Evolutionary conservation across 352 stramenopile genomes (phyloP).

Genomic region (Pythium brachiatum): DNA sequence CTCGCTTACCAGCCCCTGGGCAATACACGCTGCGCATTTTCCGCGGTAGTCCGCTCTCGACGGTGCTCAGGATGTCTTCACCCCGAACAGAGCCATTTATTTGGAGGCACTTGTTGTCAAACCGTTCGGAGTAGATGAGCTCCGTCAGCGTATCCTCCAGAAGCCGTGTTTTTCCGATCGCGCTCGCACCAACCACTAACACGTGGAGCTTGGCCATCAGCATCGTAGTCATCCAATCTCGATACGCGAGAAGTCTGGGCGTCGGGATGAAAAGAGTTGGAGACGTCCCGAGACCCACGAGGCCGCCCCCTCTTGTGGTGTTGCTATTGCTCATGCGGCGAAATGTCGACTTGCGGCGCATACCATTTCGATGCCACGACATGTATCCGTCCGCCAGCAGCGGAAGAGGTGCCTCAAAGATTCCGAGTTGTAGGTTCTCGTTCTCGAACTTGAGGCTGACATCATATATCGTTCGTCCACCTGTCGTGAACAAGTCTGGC

Average conservation of each 20-base stretch:
- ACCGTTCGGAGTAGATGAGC: conserved; percentile 31
- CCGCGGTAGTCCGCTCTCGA: conserved; percentile 41
- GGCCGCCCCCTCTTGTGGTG: background rate
- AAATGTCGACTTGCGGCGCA: conserved; percentile 3
- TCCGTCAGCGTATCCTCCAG: conserved; percentile 38
- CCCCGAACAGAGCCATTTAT: conserved; percentile 26
- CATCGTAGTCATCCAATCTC: conserved; percentile 35
- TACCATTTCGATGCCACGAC: conserved; percentile 12
- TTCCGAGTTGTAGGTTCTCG: conserved; percentile 1
- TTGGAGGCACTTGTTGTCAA: conserved; percentile 36
- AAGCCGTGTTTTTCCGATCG: conserved; percentile 49
- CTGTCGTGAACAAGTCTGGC: background rate
- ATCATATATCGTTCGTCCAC: conserved; percentile 16
- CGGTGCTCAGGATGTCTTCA: conserved; percentile 33
- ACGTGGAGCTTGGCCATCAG: conserved; percentile 38
- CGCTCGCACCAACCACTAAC: conserved; percentile 48
- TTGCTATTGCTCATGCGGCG: conserved; percentile 9
- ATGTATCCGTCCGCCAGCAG: conserved; percentile 1
- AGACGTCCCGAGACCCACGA: conserved; percentile 5
- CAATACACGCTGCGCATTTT: conserved; percentile 63
- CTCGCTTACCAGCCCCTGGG: conserved; percentile 42
- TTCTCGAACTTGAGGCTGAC: conserved; percentile 14
- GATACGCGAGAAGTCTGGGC: conserved; percentile 30
- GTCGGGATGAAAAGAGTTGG: conserved; percentile 54
- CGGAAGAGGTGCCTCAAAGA: conserved; percentile 10